These are phyloP conservation scores for Elasticomyces elasticus DNA, from an alignment of 495 filamentous ascomycete species.

Conservation along the genomic window DNA sequence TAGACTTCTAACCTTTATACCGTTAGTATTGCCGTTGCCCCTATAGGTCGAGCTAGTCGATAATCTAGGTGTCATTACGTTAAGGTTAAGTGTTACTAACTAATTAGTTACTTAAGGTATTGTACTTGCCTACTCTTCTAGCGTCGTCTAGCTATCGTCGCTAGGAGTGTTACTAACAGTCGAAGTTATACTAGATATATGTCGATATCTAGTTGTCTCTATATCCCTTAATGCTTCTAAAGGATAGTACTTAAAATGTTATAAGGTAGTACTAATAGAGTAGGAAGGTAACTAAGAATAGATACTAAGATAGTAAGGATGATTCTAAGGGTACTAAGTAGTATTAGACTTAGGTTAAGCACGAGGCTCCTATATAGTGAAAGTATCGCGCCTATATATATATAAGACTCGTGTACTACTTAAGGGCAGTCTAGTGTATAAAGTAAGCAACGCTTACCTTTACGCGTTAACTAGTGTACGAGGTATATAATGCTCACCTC, in stretches of 20 bases:
- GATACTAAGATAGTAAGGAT: not conserved
- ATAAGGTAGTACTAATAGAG: not conserved
- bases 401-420: slow-evolving; percentile 53
- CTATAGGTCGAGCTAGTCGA: too few relatives aligned
- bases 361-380: not conserved
- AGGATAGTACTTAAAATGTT: not conserved
- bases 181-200: not conserved
- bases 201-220: not conserved
- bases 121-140: too few relatives aligned
- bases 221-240: not conserved
- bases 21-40: not conserved
- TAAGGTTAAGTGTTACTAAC: too few relatives aligned
- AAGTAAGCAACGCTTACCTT: too few relatives aligned
- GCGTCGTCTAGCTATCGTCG: not conserved
- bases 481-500: too few relatives aligned
- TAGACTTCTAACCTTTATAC: not conserved
- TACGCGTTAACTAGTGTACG: too few relatives aligned
- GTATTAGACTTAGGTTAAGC: too few relatives aligned
- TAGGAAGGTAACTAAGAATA: not conserved
- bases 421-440: too few relatives aligned
- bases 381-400: not conserved
- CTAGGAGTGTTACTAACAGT: not conserved
- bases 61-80: too few relatives aligned
- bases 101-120: not conserved
- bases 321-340: too few relatives aligned